Conservation (phyloP, 1,284 basidiomycete genomes). For the Cryptococcus neoformans region DNA sequence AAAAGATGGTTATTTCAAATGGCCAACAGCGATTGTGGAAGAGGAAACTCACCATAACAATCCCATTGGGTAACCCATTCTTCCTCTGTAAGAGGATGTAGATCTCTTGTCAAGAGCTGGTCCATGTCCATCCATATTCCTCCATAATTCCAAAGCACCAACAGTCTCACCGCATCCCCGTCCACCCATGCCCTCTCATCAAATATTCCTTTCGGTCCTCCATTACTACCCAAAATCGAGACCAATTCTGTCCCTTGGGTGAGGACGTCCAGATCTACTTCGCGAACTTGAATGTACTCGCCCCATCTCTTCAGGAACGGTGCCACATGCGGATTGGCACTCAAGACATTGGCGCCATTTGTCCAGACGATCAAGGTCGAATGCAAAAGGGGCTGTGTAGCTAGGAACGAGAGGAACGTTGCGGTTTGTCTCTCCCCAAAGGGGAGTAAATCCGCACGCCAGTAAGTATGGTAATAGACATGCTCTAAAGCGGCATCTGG, state of each 20-base stretch:
- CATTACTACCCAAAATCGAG: conserved; percentile 42
- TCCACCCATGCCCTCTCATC: conserved; percentile 89
- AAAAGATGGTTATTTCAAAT: not conserved
- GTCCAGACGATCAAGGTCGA: conserved; percentile 80
- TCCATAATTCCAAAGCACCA: conserved; percentile 84
- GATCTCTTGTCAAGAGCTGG: conserved; percentile 75
- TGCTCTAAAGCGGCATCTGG: no score
- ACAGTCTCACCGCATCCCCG: conserved; percentile 77
- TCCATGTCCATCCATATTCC: conserved; percentile 98
- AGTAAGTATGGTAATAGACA: conserved; percentile 80
- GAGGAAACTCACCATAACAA: conserved; percentile 70
- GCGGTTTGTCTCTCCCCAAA: conserved; percentile 77
- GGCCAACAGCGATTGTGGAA: not conserved
- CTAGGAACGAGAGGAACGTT: conserved; percentile 85
- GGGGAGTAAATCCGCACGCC: conserved; percentile 75
- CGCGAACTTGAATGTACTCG: conserved; percentile 62
- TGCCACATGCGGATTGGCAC: conserved; percentile 59
- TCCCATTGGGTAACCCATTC: conserved; percentile 97
- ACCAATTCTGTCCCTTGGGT: conserved; percentile 73
- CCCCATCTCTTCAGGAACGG: conserved; percentile 63
- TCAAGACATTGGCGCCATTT: conserved; percentile 64
- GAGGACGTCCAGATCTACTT: conserved; percentile 65
- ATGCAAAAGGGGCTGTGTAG: conserved; percentile 68
- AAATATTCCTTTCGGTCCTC: conserved; percentile 42
- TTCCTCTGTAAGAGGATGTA: conserved; percentile 77